phyloP scores from a whole-genome alignment of 116 monocot species.

The Cymodocea nodosa region DNA sequence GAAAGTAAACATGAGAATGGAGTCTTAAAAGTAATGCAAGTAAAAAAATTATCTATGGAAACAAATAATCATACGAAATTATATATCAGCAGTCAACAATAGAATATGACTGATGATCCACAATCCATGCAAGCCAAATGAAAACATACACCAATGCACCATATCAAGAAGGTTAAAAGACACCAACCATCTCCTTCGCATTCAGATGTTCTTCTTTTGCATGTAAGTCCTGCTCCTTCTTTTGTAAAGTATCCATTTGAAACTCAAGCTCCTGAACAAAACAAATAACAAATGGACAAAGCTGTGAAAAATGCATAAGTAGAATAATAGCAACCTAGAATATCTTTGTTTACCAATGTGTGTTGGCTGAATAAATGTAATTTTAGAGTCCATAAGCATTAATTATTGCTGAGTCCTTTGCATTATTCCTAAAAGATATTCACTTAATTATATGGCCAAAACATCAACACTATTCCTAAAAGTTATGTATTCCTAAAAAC shows the following conservation, averaged over 20 bases:
- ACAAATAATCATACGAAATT: neutral
- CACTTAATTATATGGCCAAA: neutral
- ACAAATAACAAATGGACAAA: constrained; percentile 1
- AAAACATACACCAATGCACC: neutral
- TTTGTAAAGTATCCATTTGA: constrained; percentile 24
- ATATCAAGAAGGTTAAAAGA: neutral
- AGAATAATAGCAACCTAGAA: neutral
- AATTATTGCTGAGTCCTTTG: too few relatives aligned
- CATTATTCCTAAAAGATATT: too few relatives aligned
- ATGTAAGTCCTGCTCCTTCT: constrained; percentile 44
- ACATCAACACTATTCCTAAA: neutral
- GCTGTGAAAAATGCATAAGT: neutral
- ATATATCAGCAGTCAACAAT: neutral
- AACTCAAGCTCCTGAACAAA: constrained; percentile 36
- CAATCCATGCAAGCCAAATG: neutral
- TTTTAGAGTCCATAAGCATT: too few relatives aligned
- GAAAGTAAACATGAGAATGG: too few relatives aligned
- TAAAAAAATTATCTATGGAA: too few relatives aligned
- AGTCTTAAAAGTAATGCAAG: too few relatives aligned
- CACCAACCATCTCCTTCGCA: constrained; percentile 59
- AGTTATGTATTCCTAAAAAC: too few relatives aligned
- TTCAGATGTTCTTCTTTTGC: constrained; percentile 54
- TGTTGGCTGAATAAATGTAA: too few relatives aligned
- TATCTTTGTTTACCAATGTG: neutral
- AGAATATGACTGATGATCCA: neutral